Conservation (phyloP, 1,139 yeast species). For the Torulaspora globosa region DNA sequence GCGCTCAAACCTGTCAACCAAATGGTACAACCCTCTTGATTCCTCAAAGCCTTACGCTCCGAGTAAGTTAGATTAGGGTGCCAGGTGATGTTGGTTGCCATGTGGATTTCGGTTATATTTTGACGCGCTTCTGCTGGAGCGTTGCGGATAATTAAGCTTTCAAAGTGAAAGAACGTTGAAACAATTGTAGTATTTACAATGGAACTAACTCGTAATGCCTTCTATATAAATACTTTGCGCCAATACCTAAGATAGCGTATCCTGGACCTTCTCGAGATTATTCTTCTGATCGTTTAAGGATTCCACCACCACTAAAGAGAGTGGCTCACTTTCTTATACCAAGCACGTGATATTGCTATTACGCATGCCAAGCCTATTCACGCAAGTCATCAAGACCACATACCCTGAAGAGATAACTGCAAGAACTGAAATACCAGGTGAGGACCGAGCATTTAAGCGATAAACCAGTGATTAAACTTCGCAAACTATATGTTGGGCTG, state of each 20-base stretch:
- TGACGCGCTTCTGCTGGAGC: not conserved
- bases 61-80: constrained; percentile 81
- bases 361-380: no score
- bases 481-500: no score
- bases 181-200: no score
- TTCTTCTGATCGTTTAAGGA: not conserved
- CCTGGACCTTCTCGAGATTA: not conserved
- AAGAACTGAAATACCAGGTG: no score
- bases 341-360: not conserved
- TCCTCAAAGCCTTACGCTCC: constrained; percentile 67
- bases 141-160: no score
- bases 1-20: constrained; percentile 97
- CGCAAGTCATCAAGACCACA: no score
- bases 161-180: no score
- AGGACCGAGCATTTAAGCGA: no score
- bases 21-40: constrained; percentile 83
- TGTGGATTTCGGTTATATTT: constrained; percentile 29
- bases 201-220: not conserved
- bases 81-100: constrained; percentile 97
- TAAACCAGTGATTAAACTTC: no score
- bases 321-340: not conserved
- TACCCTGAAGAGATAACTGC: no score
- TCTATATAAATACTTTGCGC: not conserved
- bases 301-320: not conserved
- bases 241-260: not conserved